phyloP scores from a whole-genome alignment of 495 filamentous ascomycete genomes.

The Penicillium bialowiezense region DNA sequence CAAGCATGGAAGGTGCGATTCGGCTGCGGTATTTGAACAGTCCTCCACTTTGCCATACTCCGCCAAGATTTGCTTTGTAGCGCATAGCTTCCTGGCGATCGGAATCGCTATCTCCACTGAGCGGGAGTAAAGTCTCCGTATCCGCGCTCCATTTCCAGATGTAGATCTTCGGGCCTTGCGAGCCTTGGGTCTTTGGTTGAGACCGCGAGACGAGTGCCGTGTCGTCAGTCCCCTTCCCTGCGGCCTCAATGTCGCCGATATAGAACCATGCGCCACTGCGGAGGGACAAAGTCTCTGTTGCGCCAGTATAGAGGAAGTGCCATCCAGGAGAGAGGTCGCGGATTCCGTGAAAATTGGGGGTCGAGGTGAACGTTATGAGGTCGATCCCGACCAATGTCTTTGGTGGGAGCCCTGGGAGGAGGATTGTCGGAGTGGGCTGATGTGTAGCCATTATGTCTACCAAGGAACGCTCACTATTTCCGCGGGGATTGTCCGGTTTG shows the following conservation, averaged over 20 bases:
- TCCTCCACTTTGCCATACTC: slow-evolving; percentile 39
- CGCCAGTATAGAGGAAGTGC: slow-evolving; percentile 62
- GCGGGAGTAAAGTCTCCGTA: slow-evolving; percentile 29
- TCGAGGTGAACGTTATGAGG: slow-evolving; percentile 53
- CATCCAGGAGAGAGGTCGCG: slow-evolving; percentile 54
- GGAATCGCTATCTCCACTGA: slow-evolving; percentile 22
- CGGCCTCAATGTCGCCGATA: slow-evolving; percentile 34
- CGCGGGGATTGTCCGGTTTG: background rate
- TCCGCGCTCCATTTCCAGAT: slow-evolving; percentile 47
- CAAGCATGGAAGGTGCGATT: slow-evolving; percentile 25
- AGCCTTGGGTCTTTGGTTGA: background rate
- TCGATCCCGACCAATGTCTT: slow-evolving; percentile 52
- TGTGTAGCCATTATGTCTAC: slow-evolving; percentile 10
- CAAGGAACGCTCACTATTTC: background rate
- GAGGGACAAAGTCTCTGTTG: slow-evolving; percentile 53
- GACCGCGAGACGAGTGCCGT: slow-evolving; percentile 12
- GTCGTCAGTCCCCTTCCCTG: slow-evolving; percentile 12
- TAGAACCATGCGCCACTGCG: slow-evolving; percentile 63
- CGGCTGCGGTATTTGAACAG: slow-evolving; percentile 45
- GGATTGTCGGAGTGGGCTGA: slow-evolving; percentile 42
- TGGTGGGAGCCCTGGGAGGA: slow-evolving; percentile 46
- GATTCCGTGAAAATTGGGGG: slow-evolving; percentile 57
- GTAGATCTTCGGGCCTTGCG: slow-evolving; percentile 26
- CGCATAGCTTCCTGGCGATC: slow-evolving; percentile 37
- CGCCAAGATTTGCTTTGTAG: slow-evolving; percentile 38